These are phyloP conservation scores for Brassica cretica DNA, from an alignment of 345 rosid species.

Conservation along the genomic window DNA sequence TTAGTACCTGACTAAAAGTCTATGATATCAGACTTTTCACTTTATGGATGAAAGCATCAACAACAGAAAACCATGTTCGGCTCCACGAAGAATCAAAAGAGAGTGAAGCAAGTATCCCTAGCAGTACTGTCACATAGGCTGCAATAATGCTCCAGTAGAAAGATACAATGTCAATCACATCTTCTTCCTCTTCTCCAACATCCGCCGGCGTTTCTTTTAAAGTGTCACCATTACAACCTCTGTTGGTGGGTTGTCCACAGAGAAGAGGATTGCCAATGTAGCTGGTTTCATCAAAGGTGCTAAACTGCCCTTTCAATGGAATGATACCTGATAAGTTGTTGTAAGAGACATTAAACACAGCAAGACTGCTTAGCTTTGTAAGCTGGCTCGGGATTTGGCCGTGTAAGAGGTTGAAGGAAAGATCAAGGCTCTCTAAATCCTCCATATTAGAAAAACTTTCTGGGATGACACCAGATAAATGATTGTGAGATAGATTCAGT, in stretches of 20 bases:
- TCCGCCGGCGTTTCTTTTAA: neutral
- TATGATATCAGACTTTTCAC: neutral
- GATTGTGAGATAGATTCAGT: conserved; percentile 4
- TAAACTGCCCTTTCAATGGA: neutral
- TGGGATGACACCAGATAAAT: conserved; percentile 3
- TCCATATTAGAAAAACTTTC: neutral
- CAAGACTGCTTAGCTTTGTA: neutral
- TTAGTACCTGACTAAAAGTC: neutral
- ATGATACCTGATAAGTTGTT: conserved; percentile 3
- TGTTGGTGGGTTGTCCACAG: neutral
- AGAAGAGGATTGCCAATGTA: neutral
- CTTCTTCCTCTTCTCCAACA: neutral
- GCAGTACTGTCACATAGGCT: neutral
- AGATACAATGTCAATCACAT: neutral
- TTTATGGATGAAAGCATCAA: conserved; percentile 4
- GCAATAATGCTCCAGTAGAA: neutral
- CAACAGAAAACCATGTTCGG: neutral
- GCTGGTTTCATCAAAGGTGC: neutral
- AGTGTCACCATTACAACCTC: neutral
- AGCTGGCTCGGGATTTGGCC: neutral
- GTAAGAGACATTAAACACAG: conserved; percentile 3
- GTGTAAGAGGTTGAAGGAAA: neutral
- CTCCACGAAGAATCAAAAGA: conserved; percentile 1
- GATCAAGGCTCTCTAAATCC: conserved; percentile 3
- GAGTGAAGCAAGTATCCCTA: neutral